Evolutionary conservation across 805 yeast species (phyloP).

Genomic region (Tetrapisispora fleetii): DNA sequence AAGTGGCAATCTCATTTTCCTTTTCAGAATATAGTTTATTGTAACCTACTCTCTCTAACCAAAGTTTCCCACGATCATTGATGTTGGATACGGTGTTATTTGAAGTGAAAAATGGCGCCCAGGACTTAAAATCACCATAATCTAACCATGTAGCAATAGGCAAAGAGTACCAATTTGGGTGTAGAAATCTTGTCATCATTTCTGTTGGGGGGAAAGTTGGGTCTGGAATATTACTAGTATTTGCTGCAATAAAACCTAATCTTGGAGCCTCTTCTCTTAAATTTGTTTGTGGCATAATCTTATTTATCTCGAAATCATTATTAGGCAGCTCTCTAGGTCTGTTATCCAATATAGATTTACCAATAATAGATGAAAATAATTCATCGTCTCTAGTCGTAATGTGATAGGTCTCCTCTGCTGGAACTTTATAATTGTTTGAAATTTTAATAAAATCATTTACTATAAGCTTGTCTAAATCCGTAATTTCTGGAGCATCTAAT

Average conservation of each 20-base stretch:
- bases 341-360: constrained; percentile 65
- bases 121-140: constrained; percentile 39
- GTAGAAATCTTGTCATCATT: constrained; percentile 43
- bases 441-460: constrained; percentile 53
- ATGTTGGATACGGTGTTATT: constrained; percentile 44
- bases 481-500: constrained; percentile 6
- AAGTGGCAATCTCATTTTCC: constrained; percentile 9
- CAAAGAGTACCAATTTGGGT: constrained; percentile 55
- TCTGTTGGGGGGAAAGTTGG: constrained; percentile 44
- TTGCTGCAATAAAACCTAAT: constrained; percentile 39
- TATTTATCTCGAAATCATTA: constrained; percentile 50
- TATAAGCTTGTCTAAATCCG: constrained; percentile 33
- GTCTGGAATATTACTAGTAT: constrained; percentile 36
- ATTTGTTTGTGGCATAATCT: constrained; percentile 47
- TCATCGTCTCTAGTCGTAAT: constrained; percentile 59
- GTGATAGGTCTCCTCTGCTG: constrained; percentile 57
- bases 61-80: constrained; percentile 39
- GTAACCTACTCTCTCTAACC: constrained; percentile 47
- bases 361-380: constrained; percentile 63
- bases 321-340: constrained; percentile 61
- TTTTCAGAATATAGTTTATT: constrained; percentile 22
- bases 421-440: constrained; percentile 39
- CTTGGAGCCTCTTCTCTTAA: constrained; percentile 31
- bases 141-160: constrained; percentile 61
- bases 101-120: constrained; percentile 62